Percentiles rank a stretch among this genome's conserved stretches.
phyloP scores from a whole-genome alignment of 257 asterid genomes.

The Henckelia pumila region DNA sequence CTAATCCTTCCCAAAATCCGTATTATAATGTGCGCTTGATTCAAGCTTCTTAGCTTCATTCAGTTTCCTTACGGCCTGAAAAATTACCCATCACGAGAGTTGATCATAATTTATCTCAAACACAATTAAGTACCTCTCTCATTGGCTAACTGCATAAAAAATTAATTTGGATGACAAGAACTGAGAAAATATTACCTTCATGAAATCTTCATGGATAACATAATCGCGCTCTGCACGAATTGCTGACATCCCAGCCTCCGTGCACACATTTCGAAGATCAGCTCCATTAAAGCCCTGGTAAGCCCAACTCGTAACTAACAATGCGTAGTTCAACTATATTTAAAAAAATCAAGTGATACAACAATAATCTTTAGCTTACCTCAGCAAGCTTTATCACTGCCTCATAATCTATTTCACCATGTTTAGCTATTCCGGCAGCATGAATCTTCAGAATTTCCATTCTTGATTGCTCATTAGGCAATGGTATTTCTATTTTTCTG shows the following conservation, averaged over 20 bases:
- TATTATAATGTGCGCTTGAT: slow-evolving; percentile 72
- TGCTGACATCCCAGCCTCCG: slow-evolving; percentile 96
- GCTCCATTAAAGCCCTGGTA: slow-evolving; percentile 93
- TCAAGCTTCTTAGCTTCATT: slow-evolving; percentile 94
- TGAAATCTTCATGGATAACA: slow-evolving; percentile 96
- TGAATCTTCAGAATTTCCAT: slow-evolving; percentile 91
- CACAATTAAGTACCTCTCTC: neutral
- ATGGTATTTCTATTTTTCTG: slow-evolving; percentile 90
- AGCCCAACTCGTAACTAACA: slow-evolving; percentile 4
- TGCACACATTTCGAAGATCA: slow-evolving; percentile 91
- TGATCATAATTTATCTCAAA: neutral
- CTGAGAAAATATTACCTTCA: slow-evolving; percentile 56
- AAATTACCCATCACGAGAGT: slow-evolving; percentile 8
- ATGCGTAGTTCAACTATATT: no score
- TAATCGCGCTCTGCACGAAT: slow-evolving; percentile 96
- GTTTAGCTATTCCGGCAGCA: slow-evolving; percentile 93
- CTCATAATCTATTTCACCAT: slow-evolving; percentile 96
- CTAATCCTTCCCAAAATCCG: slow-evolving; percentile 90
- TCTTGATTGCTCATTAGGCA: slow-evolving; percentile 95
- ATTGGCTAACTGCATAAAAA: neutral
- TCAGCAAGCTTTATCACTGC: slow-evolving; percentile 95
- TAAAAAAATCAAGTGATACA: neutral
- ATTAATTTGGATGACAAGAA: neutral
- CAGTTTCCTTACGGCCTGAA: slow-evolving; percentile 85
- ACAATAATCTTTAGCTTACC: slow-evolving; percentile 40